Evolutionary conservation across 78 protist species (phyloP).

Genomic region (Abeoforma whisleri): DNA sequence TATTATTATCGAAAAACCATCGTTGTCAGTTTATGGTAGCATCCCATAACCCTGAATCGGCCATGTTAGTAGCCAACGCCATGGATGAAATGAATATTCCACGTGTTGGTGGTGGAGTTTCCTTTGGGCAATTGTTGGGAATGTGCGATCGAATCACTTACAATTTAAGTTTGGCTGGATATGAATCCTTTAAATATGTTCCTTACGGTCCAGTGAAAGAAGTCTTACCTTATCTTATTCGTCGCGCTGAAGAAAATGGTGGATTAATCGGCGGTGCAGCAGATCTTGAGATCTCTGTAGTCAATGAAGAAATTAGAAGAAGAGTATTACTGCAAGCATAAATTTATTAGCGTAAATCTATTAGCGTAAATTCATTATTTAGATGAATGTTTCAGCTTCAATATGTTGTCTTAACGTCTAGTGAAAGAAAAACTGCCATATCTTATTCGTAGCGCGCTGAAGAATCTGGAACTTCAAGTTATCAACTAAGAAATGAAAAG

Average conservation of each 20-base stretch:
- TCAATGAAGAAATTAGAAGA: background rate
- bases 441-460: no score
- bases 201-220: slow-evolving; percentile 73
- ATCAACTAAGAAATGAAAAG: no score
- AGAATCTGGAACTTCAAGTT: no score
- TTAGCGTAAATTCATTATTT: no score
- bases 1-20: background rate
- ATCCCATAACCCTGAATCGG: slow-evolving; percentile 50
- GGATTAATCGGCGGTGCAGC: background rate
- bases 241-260: slow-evolving; percentile 61
- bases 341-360: no score
- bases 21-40: slow-evolving; percentile 43
- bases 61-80: background rate
- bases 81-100: slow-evolving; percentile 4
- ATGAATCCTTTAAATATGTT: slow-evolving; percentile 54
- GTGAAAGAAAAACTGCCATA: no score
- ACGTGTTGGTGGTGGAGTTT: slow-evolving; percentile 24
- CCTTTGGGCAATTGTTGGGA: slow-evolving; percentile 68
- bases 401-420: no score
- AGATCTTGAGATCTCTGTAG: background rate
- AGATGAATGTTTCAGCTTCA: no score
- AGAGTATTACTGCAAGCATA: background rate
- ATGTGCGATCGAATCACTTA: slow-evolving; percentile 62
- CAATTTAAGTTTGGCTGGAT: slow-evolving; percentile 37
- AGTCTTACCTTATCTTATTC: slow-evolving; percentile 65